Conservation (phyloP, 257 asterid species). For the Solanum piurae region DNA sequence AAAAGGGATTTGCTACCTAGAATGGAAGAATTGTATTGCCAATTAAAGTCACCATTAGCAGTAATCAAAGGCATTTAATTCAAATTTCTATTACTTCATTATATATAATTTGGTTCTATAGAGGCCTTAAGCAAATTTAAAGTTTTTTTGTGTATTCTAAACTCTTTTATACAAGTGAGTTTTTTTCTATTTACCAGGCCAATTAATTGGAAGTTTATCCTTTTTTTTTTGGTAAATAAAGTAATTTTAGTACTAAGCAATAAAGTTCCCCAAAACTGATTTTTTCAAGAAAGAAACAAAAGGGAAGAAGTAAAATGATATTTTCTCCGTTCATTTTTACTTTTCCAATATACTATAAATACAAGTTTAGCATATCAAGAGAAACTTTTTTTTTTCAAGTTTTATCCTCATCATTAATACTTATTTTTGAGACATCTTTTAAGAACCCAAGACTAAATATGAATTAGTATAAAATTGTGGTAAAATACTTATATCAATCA, state of each 20-base stretch:
- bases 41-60: not conserved
- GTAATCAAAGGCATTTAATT: not conserved
- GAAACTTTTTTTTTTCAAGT: too few species aligned
- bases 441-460: too few species aligned
- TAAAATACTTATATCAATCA: too few species aligned
- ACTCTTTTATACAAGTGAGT: not conserved
- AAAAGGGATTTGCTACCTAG: not conserved
- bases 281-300: not conserved
- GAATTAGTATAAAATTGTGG: too few species aligned
- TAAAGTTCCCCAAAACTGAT: not conserved
- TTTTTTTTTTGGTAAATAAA: too few species aligned
- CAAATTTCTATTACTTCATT: not conserved
- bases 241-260: not conserved
- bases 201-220: not conserved
- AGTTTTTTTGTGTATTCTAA: not conserved
- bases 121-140: not conserved
- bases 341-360: too few species aligned
- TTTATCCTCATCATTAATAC: too few species aligned
- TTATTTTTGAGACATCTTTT: too few species aligned
- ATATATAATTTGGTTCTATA: not conserved
- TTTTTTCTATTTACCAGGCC: not conserved
- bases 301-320: not conserved
- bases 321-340: too few species aligned
- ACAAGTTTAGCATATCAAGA: not conserved
- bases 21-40: not conserved